These are phyloP conservation scores for Neonectria magnoliae DNA, from an alignment of 2,329 filamentous ascomycete genomes.

Conservation along the genomic window DNA sequence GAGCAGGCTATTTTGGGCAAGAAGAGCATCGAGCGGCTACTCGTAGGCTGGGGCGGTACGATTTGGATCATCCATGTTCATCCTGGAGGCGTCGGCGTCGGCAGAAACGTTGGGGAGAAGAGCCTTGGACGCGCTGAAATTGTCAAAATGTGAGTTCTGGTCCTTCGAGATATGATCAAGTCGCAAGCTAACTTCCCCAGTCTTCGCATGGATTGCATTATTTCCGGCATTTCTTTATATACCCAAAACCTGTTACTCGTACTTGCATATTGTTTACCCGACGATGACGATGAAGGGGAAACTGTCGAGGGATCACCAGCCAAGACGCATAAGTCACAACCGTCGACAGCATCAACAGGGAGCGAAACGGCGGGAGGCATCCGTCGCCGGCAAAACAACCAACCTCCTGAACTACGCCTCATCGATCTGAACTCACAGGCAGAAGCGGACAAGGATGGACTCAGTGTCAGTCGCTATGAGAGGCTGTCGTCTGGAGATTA, in stretches of 20 bases:
- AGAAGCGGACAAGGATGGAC: constrained; percentile 85
- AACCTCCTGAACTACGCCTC: constrained; percentile 87
- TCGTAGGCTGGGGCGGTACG: constrained; percentile 95
- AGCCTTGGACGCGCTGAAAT: constrained; percentile 87
- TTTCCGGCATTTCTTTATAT: constrained; percentile 97
- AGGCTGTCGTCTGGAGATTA: constrained; percentile 89
- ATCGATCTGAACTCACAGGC: constrained; percentile 90
- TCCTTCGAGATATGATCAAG: constrained; percentile 59
- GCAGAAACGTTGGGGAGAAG: constrained; percentile 74
- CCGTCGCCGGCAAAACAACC: constrained; percentile 78
- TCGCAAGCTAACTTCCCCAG: constrained; percentile 71
- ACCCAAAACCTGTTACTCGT: constrained; percentile 90
- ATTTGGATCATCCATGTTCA: constrained; percentile 96
- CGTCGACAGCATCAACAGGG: constrained; percentile 59
- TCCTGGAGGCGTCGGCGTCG: constrained; percentile 73
- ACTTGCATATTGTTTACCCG: constrained; percentile 86
- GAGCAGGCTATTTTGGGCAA: constrained; percentile 60
- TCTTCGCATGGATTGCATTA: constrained; percentile 95
- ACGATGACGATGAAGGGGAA: constrained; percentile 70
- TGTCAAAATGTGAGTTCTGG: constrained; percentile 81
- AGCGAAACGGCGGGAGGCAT: constrained; percentile 73
- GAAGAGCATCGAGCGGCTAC: constrained; percentile 75
- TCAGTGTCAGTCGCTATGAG: constrained; percentile 88
- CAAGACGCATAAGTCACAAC: constrained; percentile 53
- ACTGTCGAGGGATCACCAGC: constrained; percentile 37